Base-by-base conservation (phyloP, 441 rosid genomes). In the Populus hybrid region DNA sequence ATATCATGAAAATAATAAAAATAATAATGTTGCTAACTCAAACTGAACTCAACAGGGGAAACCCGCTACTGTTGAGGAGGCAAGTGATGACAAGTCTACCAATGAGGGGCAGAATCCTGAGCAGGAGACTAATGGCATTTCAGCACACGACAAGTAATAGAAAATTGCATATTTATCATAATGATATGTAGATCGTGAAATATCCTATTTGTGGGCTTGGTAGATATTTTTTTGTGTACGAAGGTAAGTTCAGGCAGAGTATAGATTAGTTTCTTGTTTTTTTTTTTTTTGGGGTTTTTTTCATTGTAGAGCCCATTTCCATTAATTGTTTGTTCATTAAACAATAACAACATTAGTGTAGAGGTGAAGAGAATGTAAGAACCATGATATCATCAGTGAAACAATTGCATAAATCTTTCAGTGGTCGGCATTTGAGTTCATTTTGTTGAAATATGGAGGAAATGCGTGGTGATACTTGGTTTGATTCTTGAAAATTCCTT, bases 1-100 rank as follows among this genome's bases (percentile, higher is more conserved):
- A 6, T 6, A 8, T 53, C 61, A 16, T 16, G 61, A 53, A 53
- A 45, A 1, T 3, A 45, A 11, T 2, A 45, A 45, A 12, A 29
- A 29, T 29, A 29, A 2, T 14, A 53, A 69, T 40, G 20, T 16
- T 75, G 23, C 68, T 64, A 16, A 74, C 18, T 23, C 2, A 38
- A 72, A 53, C 76, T 59, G 24, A 59, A 70, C 64, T 73, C 73
- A 61, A 65, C 88, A 88, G 90, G 92, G 83, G 14, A 91, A 88
- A 70, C 73, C 89, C 3, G n/a, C 71, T 20, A 80, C 64, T 71
- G 74, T 14, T 21, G 92, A 85, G 7, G 87, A 68, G 69, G 61
- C 76, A 20, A 77, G 64, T 33, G 81, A 83, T 21, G 86, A 61
- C 73, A 91, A 89, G 80, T 56, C 85, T 56, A 42, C 85, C 7